phyloP scores from a whole-genome alignment of 2,329 filamentous ascomycete species.

The Colletotrichum sansevieriae region DNA sequence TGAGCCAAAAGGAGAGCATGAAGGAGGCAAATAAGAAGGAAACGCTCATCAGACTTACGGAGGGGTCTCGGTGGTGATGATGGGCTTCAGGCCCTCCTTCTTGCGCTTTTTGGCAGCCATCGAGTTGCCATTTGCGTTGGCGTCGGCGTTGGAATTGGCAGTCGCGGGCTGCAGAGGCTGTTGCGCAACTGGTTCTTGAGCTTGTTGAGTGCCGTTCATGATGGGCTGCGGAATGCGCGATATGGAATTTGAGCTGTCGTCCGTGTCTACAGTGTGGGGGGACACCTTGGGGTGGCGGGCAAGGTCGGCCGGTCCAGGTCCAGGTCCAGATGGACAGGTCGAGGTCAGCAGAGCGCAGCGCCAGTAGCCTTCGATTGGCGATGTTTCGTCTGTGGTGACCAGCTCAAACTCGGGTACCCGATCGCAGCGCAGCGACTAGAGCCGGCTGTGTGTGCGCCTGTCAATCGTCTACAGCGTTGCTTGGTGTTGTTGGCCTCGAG shows the following conservation, averaged over 20 bases:
- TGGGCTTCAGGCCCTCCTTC: constrained; percentile 81
- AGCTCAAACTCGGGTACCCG: constrained; percentile 18
- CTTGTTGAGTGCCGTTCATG: constrained; percentile 41
- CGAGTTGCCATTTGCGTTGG: constrained; percentile 40
- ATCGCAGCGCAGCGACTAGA: constrained; percentile 20
- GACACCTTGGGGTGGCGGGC: constrained; percentile 7
- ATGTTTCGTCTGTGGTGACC: constrained; percentile 28
- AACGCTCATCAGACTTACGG: constrained; percentile 47
- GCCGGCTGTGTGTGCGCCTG: constrained; percentile 12
- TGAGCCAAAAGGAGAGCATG: not conserved
- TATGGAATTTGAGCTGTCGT: constrained; percentile 15
- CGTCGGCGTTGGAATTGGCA: constrained; percentile 14
- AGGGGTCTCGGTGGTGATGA: constrained; percentile 77
- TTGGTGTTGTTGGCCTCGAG: not conserved
- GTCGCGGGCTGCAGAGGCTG: constrained; percentile 35
- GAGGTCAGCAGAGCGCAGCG: constrained; percentile 16
- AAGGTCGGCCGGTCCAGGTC: constrained; percentile 9
- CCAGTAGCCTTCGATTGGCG: constrained; percentile 21
- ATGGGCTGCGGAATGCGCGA: constrained; percentile 26
- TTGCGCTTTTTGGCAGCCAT: constrained; percentile 74
- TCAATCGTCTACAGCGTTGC: constrained; percentile 14
- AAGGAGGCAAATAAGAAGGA: constrained; percentile 17
- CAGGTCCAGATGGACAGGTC: not conserved
- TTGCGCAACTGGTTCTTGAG: constrained; percentile 34
- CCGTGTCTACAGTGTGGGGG: constrained; percentile 14